phyloP scores from a whole-genome alignment of 495 filamentous ascomycete genomes.

The Talaromyces ruber region DNA sequence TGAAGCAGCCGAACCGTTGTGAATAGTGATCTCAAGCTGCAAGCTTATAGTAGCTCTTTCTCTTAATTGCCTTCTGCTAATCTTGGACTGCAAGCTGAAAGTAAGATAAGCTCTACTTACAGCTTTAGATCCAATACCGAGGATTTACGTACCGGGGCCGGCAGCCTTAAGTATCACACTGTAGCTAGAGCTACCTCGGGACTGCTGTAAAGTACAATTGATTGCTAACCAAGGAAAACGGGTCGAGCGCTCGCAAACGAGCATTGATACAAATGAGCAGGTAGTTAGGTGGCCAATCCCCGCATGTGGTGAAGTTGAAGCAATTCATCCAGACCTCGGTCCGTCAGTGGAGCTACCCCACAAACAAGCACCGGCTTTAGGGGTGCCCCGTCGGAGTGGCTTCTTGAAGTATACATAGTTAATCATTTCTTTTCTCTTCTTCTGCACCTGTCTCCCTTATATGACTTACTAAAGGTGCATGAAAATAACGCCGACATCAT shows the following conservation, averaged over 20 bases:
- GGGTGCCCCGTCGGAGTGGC: background rate
- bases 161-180: background rate
- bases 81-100: background rate
- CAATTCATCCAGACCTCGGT: conserved; percentile 1
- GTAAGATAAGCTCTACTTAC: background rate
- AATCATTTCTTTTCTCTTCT: background rate
- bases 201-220: background rate
- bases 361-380: background rate
- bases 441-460: background rate
- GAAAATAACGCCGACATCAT: conserved; percentile 10
- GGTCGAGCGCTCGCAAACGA: too few relatives aligned
- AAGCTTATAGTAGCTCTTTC: background rate
- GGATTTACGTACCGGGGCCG: background rate
- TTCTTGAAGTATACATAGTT: background rate
- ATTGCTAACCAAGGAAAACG: too few relatives aligned
- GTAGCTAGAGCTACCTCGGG: background rate
- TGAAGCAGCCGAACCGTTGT: background rate
- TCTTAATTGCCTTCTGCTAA: background rate
- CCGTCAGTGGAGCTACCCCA: conserved; percentile 1
- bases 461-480: background rate
- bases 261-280: background rate
- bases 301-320: background rate
- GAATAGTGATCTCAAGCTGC: background rate
- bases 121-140: background rate
- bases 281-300: background rate